Evolutionary conservation across 2,329 filamentous ascomycete species (phyloP).

Genomic region (Cadophora sp.): DNA sequence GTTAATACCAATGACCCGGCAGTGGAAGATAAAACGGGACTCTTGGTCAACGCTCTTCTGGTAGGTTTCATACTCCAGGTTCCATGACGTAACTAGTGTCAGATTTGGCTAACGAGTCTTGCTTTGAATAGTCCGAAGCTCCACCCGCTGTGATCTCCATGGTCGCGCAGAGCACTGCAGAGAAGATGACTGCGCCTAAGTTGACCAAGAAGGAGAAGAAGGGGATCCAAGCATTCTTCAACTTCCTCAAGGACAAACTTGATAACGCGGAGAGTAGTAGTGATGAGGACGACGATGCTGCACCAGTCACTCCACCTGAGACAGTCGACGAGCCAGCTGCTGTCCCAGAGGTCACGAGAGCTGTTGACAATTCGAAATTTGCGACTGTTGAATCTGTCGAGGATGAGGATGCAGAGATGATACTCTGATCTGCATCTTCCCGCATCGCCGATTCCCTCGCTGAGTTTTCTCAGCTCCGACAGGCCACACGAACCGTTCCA

Average conservation of each 20-base stretch:
- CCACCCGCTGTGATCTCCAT: conserved; percentile 49
- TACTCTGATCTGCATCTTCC: conserved; percentile 7
- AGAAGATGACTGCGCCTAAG: conserved; percentile 17
- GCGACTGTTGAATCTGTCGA: conserved; percentile 11
- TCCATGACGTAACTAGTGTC: conserved; percentile 37
- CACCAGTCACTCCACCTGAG: conserved; percentile 1
- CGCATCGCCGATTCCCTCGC: conserved; percentile 5
- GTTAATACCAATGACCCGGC: conserved; percentile 48
- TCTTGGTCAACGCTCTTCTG: conserved; percentile 65
- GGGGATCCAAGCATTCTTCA: conserved; percentile 21
- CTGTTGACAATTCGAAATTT: conserved; percentile 8
- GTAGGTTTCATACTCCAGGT: conserved; percentile 54
- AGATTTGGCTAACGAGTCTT: conserved; percentile 34
- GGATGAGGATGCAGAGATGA: conserved; percentile 9
- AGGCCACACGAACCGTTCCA: conserved; percentile 6
- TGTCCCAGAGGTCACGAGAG: background rate
- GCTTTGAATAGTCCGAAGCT: conserved; percentile 47
- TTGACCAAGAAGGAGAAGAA: conserved; percentile 27
- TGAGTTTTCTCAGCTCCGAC: conserved; percentile 5
- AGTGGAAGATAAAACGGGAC: conserved; percentile 42
- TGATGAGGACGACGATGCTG: conserved; percentile 7
- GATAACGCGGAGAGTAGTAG: conserved; percentile 6
- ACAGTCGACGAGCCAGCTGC: background rate
- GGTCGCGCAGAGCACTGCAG: conserved; percentile 43
- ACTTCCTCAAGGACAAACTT: conserved; percentile 18